Percentiles rank a stretch among this genome's conserved stretches.
Conservation (phyloP, 768 basidiomycete species). For the Sporobolomyces pararoseus region DNA sequence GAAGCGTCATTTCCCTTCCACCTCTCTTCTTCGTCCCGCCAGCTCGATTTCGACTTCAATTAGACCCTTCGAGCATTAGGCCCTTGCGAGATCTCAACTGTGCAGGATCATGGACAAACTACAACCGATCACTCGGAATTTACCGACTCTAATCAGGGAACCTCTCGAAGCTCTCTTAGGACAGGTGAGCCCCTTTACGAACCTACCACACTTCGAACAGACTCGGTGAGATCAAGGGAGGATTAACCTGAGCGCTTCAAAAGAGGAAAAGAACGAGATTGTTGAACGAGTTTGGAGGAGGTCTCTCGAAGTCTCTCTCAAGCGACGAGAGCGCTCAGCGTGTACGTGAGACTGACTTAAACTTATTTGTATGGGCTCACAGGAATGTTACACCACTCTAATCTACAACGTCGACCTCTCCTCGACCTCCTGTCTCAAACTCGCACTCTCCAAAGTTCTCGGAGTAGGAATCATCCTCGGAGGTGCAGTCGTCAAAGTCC, state of each 20-base stretch:
- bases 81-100: too few relatives aligned
- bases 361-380: background rate
- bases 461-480: constrained; percentile 86
- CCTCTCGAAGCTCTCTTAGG: constrained; percentile 78
- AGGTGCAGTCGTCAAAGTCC: constrained; percentile 87
- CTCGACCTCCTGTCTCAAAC: constrained; percentile 70
- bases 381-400: constrained; percentile 88
- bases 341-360: too few relatives aligned
- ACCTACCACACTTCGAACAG: too few relatives aligned
- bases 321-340: too few relatives aligned
- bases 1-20: constrained; percentile 6
- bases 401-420: constrained; percentile 74
- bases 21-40: too few relatives aligned
- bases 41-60: too few relatives aligned
- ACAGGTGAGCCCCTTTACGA: background rate
- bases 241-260: too few relatives aligned
- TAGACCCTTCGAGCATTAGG: too few relatives aligned
- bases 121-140: constrained; percentile 65
- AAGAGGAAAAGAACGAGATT: too few relatives aligned
- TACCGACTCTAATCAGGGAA: constrained; percentile 81
- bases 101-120: constrained; percentile 31
- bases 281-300: too few relatives aligned
- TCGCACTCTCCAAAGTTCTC: constrained; percentile 83
- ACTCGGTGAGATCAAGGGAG: too few relatives aligned
- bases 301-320: constrained; percentile 14